Conservation (phyloP, 2,329 filamentous ascomycete species). For the Xylariomycetidae sp. region DNA sequence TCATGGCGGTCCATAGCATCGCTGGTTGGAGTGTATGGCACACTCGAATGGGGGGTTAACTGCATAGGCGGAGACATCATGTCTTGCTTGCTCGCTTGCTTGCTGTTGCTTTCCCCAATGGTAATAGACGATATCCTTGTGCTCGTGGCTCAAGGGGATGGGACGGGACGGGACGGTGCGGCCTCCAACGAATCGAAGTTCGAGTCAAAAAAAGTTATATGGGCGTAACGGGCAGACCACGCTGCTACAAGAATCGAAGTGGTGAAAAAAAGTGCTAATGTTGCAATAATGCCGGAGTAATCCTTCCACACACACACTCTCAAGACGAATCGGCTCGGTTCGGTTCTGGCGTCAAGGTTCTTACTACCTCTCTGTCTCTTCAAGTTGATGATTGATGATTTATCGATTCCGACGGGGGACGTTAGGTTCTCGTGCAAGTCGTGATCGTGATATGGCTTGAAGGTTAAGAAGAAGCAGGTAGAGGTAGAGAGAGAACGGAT, state of each 20-base stretch:
- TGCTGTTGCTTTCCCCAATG: no score
- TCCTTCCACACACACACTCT: no score
- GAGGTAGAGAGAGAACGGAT: no score
- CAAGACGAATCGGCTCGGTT: no score
- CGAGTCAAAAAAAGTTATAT: slow-evolving; percentile 13
- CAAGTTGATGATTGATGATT: neutral
- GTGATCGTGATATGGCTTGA: slow-evolving; percentile 1
- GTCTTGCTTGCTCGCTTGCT: no score
- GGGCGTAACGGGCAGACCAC: slow-evolving; percentile 33
- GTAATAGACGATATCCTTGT: no score
- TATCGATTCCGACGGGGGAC: no score
- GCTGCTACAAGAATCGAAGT: slow-evolving; percentile 42
- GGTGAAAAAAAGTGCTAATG: slow-evolving; percentile 14
- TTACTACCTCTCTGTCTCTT: no score
- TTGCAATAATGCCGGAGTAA: slow-evolving; percentile 12
- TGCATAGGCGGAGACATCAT: slow-evolving; percentile 49
- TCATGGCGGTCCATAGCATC: slow-evolving; percentile 55
- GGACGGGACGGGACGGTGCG: slow-evolving; percentile 29
- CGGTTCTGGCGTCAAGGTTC: no score
- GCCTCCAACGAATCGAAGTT: slow-evolving; percentile 31
- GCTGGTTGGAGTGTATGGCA: slow-evolving; percentile 45
- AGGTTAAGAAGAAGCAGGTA: neutral
- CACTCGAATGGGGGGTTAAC: slow-evolving; percentile 36
- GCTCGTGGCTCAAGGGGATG: neutral
- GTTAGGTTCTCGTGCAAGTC: no score